Percentiles rank a stretch among this genome's conserved stretches.
phyloP scores from a whole-genome alignment of 495 filamentous ascomycete genomes.

The Geopyxis carbonaria region DNA sequence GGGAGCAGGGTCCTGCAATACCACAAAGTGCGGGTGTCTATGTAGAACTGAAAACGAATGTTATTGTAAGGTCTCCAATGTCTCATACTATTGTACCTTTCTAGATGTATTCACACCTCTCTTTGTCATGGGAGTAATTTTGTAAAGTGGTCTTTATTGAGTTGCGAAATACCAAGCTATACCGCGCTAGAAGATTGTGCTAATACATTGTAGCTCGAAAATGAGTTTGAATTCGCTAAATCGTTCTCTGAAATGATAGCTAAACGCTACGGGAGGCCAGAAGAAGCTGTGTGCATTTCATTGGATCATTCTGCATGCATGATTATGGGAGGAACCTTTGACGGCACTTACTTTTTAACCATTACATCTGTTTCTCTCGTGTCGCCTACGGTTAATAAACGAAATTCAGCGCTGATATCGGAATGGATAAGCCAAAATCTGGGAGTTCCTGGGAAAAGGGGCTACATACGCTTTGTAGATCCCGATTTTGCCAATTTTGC shows the following conservation, averaged over 20 bases:
- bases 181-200: neutral
- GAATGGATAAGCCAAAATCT: constrained; percentile 49
- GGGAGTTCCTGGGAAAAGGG: constrained; percentile 43
- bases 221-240: constrained; percentile 52
- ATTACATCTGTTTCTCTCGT: constrained; percentile 54
- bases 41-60: constrained; percentile 71
- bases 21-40: constrained; percentile 34
- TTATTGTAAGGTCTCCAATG: constrained; percentile 40
- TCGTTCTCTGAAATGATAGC: constrained; percentile 53
- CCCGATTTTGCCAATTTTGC: constrained; percentile 20
- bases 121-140: neutral
- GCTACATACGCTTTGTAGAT: constrained; percentile 51
- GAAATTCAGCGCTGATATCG: constrained; percentile 61
- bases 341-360: constrained; percentile 67
- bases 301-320: constrained; percentile 61
- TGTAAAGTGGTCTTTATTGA: no score
- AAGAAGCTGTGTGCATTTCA: constrained; percentile 52
- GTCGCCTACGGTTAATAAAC: constrained; percentile 61
- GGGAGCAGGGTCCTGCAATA: constrained; percentile 43
- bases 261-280: constrained; percentile 51
- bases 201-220: constrained; percentile 34
- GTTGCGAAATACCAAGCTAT: no score
- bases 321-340: constrained; percentile 51
- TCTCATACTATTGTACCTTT: neutral
- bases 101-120: neutral